A percentile compares a stretch with the other conserved stretches of the same genome.
phyloP scores from a whole-genome alignment of 129 eudicot species.

The Ambrosia trifida region DNA sequence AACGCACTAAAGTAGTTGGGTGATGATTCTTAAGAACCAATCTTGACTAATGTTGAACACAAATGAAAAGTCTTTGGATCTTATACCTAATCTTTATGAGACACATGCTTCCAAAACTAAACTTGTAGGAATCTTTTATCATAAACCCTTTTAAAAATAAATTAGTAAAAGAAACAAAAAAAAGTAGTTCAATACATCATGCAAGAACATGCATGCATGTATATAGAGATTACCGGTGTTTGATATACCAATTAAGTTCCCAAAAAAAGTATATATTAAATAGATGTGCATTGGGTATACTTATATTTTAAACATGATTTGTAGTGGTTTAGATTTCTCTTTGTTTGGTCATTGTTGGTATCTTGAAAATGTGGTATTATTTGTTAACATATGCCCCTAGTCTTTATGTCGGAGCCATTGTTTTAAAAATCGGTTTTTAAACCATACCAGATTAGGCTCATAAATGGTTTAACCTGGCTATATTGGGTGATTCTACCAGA shows the following conservation, averaged over 20 bases:
- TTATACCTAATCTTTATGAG: conserved; percentile 34
- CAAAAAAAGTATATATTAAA: conserved; percentile 17
- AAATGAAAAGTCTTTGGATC: conserved; percentile 39
- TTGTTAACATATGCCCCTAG: conserved; percentile 37
- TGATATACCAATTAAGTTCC: conserved; percentile 19
- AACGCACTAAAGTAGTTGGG: conserved; percentile 32
- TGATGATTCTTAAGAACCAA: conserved; percentile 34
- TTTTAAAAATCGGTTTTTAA: no score
- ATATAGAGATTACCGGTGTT: conserved; percentile 24
- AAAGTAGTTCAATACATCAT: conserved; percentile 11
- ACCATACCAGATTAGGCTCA: no score
- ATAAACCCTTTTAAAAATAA: conserved; percentile 6
- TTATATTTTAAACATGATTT: conserved; percentile 15
- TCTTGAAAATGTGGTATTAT: conserved; percentile 26
- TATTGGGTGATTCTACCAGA: no score
- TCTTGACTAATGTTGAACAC: conserved; percentile 48
- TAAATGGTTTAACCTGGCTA: no score
- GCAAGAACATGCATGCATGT: conserved; percentile 40
- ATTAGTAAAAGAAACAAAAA: not conserved
- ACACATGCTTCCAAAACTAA: conserved; percentile 34
- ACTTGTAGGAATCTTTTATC: conserved; percentile 31
- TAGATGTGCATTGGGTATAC: conserved; percentile 20
- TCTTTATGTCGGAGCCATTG: conserved; percentile 26
- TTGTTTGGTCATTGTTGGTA: conserved; percentile 33
- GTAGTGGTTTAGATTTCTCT: conserved; percentile 29